Conservation (phyloP, 2,329 filamentous ascomycete genomes). For the Sporothrix dimorphospora region DNA sequence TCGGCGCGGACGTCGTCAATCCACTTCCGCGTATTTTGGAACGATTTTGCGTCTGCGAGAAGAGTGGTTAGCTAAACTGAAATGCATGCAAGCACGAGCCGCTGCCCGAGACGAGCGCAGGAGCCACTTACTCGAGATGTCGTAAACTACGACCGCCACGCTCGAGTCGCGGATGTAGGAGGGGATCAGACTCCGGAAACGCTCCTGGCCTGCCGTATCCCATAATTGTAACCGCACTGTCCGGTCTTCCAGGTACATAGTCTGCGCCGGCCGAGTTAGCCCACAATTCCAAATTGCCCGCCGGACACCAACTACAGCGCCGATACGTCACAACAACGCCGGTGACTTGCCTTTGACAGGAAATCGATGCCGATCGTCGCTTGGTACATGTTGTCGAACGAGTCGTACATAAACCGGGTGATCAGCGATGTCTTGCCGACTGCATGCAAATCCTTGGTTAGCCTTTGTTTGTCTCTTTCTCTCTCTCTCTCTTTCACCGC, state of each 20-base stretch:
- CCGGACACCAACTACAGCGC: neutral
- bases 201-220: slow-evolving; percentile 97
- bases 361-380: slow-evolving; percentile 99
- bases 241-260: slow-evolving; percentile 99
- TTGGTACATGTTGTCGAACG: slow-evolving; percentile 99
- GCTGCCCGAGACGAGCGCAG: neutral
- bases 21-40: slow-evolving; percentile 99
- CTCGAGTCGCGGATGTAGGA: slow-evolving; percentile 98
- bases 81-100: neutral
- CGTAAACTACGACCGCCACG: slow-evolving; percentile 97
- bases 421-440: slow-evolving; percentile 99
- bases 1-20: slow-evolving; percentile 97
- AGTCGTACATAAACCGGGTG: slow-evolving; percentile 99
- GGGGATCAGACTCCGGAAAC: slow-evolving; percentile 94
- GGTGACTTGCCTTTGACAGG: slow-evolving; percentile 77
- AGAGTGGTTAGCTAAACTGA: neutral
- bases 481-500: neutral
- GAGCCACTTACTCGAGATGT: slow-evolving; percentile 75
- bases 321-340: neutral
- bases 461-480: neutral
- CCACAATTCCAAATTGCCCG: neutral
- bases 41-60: slow-evolving; percentile 80
- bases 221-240: slow-evolving; percentile 96
- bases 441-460: slow-evolving; percentile 43
- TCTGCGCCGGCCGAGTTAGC: slow-evolving; percentile 54